Base-by-base conservation (phyloP, 2,329 filamentous ascomycete genomes). In the Penicillium sp. region DNA sequence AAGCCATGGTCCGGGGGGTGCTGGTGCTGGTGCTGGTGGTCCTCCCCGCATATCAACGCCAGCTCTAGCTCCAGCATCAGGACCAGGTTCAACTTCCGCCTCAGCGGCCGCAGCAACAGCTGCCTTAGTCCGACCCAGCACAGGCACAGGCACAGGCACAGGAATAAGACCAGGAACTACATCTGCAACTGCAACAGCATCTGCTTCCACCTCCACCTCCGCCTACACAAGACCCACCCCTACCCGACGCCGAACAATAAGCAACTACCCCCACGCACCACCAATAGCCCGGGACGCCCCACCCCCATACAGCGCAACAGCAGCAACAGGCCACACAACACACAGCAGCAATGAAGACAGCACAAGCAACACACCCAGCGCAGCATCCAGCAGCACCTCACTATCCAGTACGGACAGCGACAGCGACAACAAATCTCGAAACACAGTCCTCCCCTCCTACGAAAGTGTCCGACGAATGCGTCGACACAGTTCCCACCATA, bases 391-490 rank as follows among this genome's bases (percentile, higher is more conserved):
- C 10, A 30, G 39, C 7, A 42, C 39, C 6, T 30, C 39, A 2
- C 26, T 30, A 7, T 27, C 39, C 7, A 40, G 36, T 21, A 7
- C 24, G 4, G 12, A n/a, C 8, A 17, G 3, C 10, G 42, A 27
- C 10, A 34, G 27, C 17, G 27, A 26, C 46, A 53, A 8, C 10
- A 47, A 42, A 21, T 9, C 27, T 2, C 45, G 32, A 10, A 34
- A n/a, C 20, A 48, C 43, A 9, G 39, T 37, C 13, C 43, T 55
- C 9, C 60, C 60, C 1, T 57, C 60, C 2, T 63, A 63, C 20
- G 60, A 50, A 3, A 59, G 58, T 1, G 56, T 60, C 7, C 58
- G 59, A 6, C 45, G 49, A 7, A 42, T 42, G 39, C 39, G 39
- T 7, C 20, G 20, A 8, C 24, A 29, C 2, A 23, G 49, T 12